Evolutionary conservation across 1,284 basidiomycete species (phyloP).

Genomic region (Macrocybe sp.): DNA sequence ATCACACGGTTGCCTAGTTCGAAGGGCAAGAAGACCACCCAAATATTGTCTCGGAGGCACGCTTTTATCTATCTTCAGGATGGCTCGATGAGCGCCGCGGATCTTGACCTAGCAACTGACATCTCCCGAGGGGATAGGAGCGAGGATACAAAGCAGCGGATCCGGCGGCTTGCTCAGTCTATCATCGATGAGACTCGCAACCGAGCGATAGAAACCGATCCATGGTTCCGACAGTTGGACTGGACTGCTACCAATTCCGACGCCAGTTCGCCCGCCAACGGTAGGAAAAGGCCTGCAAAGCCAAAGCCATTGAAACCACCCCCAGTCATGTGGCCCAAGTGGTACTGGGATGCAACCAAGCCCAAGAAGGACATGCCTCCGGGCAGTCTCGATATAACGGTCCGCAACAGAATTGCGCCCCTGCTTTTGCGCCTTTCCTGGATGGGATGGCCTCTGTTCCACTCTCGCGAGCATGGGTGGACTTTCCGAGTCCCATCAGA

Average conservation of each 20-base stretch:
- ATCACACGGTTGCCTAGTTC: slow-evolving; percentile 32
- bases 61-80: slow-evolving; percentile 34
- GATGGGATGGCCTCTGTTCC: slow-evolving; percentile 82
- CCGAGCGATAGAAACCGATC: slow-evolving; percentile 30
- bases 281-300: slow-evolving; percentile 17
- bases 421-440: slow-evolving; percentile 86
- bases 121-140: slow-evolving; percentile 35
- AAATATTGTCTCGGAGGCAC: slow-evolving; percentile 39
- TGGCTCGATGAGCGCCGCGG: slow-evolving; percentile 31
- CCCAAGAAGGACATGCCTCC: slow-evolving; percentile 62
- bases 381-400: slow-evolving; percentile 81
- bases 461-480: slow-evolving; percentile 92
- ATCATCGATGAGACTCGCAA: slow-evolving; percentile 19
- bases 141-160: slow-evolving; percentile 21
- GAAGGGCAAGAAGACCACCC: slow-evolving; percentile 32
- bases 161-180: slow-evolving; percentile 36
- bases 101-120: slow-evolving; percentile 36
- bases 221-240: slow-evolving; percentile 65
- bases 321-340: slow-evolving; percentile 75
- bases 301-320: slow-evolving; percentile 35
- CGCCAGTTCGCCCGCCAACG: slow-evolving; percentile 3
- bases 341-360: slow-evolving; percentile 91
- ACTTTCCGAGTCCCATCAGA: slow-evolving; percentile 69
- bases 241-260: slow-evolving; percentile 38
- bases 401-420: slow-evolving; percentile 81